Base-by-base conservation (phyloP, 2,329 filamentous ascomycete species). In the Fusarium sp. region DNA sequence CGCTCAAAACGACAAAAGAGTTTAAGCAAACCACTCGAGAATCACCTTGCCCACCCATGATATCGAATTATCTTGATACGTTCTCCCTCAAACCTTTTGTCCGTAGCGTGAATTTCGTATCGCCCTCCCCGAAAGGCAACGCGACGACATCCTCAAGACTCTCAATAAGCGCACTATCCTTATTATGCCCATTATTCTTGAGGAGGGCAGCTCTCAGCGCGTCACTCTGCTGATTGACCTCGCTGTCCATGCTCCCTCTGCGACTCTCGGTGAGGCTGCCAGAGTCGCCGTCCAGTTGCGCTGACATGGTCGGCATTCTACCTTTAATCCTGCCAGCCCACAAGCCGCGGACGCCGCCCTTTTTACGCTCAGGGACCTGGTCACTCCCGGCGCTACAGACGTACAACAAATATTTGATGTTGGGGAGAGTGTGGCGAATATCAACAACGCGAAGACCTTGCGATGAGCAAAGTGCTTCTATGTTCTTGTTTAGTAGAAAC, bases 401-500 rank as follows among this genome's bases (percentile, higher is more conserved):
- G 72, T 96, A 97, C 3, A 98, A 82, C 17, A 98, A 82, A 72
- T 97, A 97, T 77, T 97, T 97, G 11, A 99, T 82, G 74, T 99
- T 99, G 3, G 95, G 94, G 8, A 98, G 81, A 0, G 95, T 97
- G 70, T 98, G 93, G 6, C 96, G 87, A 19, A 97, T 93, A 74
- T 99, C 96, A 65, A 97, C 86, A 2, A 97, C 89, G 45, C 90
- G 89, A 14, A 97, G 82, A 0, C 91, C 91, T 68, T 94, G 89
- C 2, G 84, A 83, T 5, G 82, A 80, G 61, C 88, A 89, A 5
- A 90, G 81, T 0, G 83, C 79, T 71, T 98, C 94, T 56, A 99
- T 94, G 74, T 98, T 84, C 79, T 98, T 97, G 81, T 98, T 98
- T 15, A 99, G 85, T n/a, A 98, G 82, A 73, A 98, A 99, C 75